Base-by-base conservation (phyloP, 2,329 filamentous ascomycete genomes). In the Colletotrichum sp. region DNA sequence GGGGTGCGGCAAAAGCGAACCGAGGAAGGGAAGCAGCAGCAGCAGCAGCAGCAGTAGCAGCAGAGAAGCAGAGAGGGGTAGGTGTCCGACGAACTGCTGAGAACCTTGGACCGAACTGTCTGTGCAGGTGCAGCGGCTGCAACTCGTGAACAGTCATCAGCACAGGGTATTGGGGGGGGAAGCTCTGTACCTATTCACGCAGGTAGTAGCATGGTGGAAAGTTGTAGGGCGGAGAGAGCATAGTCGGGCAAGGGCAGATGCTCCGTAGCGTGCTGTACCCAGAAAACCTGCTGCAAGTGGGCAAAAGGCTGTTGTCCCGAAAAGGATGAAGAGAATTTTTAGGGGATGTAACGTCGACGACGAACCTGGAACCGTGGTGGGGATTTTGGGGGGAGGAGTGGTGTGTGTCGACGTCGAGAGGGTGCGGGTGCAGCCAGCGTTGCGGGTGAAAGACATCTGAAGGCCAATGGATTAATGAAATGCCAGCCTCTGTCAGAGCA, bases 321-420 rank as follows among this genome's bases (percentile, higher is more conserved):
- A 75, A 60, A 65, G 58, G 48, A 73, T 38, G 71, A 55, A 48
- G 52, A 71, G 52, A 71, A 71, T 63, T 76, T 76, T 70, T 48
- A 69, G 74, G 74, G 74, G 66, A 76, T 76, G 74, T 71, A 74
- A 76, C 74, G 71, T 76, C 66, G 55, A 76, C 74, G 74, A 76
- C 67, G 71, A 75, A 76, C 74, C 74, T 76, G 71, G 74, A 75
- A 75, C 74, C 28, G 43, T 75, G 48, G 74, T 75, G 74, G 70
- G 58, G 64, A 64, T 58, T 52, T 21, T 8, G 12, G 48, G 67
- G 60, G 48, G 48, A 16, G 48, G 48, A 58, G 55, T 34, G 63
- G 28, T 71, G 67, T 52, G 21, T 34, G 36, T 36, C 24, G 68
- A 43, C 18, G 28, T 32, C 26, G 12, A 21, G 58, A 71, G 58